Base-by-base conservation (phyloP, 129 eudicot genomes). In the sunflower (Helianthus annuus) region DNA sequence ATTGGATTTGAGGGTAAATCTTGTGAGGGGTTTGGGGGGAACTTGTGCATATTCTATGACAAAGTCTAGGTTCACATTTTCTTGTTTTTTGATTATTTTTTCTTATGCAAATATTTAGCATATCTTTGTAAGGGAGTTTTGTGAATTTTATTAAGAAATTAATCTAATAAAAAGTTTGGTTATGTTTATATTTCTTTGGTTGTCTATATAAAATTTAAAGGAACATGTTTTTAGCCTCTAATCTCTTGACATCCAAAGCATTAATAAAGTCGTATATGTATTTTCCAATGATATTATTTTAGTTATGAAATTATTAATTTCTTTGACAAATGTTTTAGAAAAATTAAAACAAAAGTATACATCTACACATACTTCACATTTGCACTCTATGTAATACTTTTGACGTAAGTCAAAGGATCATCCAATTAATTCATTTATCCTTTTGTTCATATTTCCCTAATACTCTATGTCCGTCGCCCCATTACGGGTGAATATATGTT, bases 41-140 rank as follows among this genome's bases (percentile, higher is more conserved):
- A 40, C 63, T 27, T 78, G 77, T 78, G 82, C 70, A 78, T 78
- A 78, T 64, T 53, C 64, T 64, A 78, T 67, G 11, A 17, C 32
- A 19, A 56, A 64, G 72, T 71, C 66, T 71, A 71, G 75, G 70
- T 49, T 60, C 67, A 49, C 60, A 61, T 22, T 65, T 52, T 65
- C 17, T 52, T 65, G 56, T 13, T 62, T 29, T 65, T 42, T 65
- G 39, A 8, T 39, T 17, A 12, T 9, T 34, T 40, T 11, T 10
- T 22, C 61, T 52, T 53, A 39, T 38, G 53, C 68, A 71, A 46
- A 64, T 78, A 71, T 71, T 44, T 78, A 71, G 72, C 54, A 8
- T 40, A 27, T 67, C 16, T 39, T 59, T 70, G 56, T 67, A 32
- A 45, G 44, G 56, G 55, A 60, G 16, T 77, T 67, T 70, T 70